These are phyloP conservation scores for Cystobasidium tubakii DNA, from an alignment of 768 basidiomycete species.

Conservation along the genomic window DNA sequence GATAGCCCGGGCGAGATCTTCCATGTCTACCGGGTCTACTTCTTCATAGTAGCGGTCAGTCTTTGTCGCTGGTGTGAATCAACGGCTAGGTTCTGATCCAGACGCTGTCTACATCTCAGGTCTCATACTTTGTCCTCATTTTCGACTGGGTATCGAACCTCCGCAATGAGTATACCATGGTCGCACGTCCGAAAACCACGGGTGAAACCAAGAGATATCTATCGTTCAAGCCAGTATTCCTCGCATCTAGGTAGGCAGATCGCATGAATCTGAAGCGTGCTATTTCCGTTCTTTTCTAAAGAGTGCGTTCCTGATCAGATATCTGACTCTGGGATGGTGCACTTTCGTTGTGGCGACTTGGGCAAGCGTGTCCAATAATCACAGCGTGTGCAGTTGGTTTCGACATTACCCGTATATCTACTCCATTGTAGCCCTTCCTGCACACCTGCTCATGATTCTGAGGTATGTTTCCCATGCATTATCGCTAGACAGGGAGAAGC, in stretches of 20 bases:
- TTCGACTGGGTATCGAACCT: conserved; percentile 24
- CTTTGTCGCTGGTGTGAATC: too few relatives aligned
- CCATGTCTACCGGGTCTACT: not conserved
- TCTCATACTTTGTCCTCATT: conserved; percentile 12
- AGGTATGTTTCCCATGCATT: not conserved
- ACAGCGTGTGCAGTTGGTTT: conserved; percentile 9
- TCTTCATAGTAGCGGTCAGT: not conserved
- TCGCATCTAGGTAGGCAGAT: not conserved
- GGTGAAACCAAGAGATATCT: not conserved
- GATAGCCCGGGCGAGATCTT: not conserved
- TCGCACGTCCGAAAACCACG: not conserved
- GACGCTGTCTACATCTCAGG: not conserved
- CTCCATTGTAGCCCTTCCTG: conserved; percentile 2
- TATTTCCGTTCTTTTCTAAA: too few relatives aligned
- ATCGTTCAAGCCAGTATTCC: conserved; percentile 13
- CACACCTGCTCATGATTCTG: conserved; percentile 19
- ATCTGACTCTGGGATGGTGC: conserved; percentile 11
- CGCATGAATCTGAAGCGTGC: too few relatives aligned
- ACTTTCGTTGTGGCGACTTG: conserved; percentile 18
- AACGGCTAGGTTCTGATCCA: too few relatives aligned
- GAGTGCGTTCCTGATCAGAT: not conserved
- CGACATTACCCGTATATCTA: conserved; percentile 11
- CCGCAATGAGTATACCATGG: not conserved
- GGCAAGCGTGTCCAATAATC: not conserved
- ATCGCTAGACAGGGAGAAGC: not conserved